These are phyloP conservation scores for Vigna radiata DNA, from an alignment of 306 rosid genomes.

Conservation along the genomic window DNA sequence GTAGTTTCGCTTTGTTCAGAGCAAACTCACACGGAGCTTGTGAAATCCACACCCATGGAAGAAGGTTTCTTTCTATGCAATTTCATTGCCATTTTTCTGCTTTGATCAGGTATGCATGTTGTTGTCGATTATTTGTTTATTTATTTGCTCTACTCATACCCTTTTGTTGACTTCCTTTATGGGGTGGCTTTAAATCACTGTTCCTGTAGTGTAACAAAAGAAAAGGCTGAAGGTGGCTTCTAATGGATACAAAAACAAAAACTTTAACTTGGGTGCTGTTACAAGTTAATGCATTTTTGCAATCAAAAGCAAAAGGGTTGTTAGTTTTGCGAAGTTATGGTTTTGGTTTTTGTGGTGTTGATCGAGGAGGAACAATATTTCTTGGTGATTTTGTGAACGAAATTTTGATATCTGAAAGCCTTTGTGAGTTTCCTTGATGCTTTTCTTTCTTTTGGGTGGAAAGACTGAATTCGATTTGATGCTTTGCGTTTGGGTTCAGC, in stretches of 20 bases:
- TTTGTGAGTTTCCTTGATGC: slow-evolving; percentile 36
- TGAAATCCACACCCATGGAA: slow-evolving; percentile 52
- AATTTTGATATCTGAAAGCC: slow-evolving; percentile 38
- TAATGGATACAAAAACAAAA: slow-evolving; percentile 40
- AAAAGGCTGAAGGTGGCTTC: slow-evolving; percentile 47
- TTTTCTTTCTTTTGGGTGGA: slow-evolving; percentile 25
- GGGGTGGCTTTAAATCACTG: slow-evolving; percentile 22
- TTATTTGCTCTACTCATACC: slow-evolving; percentile 16
- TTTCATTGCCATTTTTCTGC: slow-evolving; percentile 49
- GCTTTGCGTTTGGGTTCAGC: slow-evolving; percentile 50
- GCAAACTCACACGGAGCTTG: slow-evolving; percentile 24
- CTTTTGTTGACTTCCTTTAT: slow-evolving; percentile 44
- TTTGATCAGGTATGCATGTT: slow-evolving; percentile 58
- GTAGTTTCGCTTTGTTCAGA: slow-evolving; percentile 26
- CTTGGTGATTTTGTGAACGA: slow-evolving; percentile 28
- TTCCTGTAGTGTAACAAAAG: slow-evolving; percentile 44
- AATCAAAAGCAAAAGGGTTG: slow-evolving; percentile 27
- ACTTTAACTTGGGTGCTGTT: slow-evolving; percentile 41
- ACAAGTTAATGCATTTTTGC: slow-evolving; percentile 41
- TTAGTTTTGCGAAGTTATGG: slow-evolving; percentile 30
- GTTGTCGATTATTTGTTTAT: not conserved
- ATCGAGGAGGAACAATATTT: slow-evolving; percentile 43
- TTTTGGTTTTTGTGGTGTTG: slow-evolving; percentile 29
- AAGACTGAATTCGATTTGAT: slow-evolving; percentile 46
- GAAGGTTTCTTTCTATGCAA: slow-evolving; percentile 50